Percentiles rank a stretch among this genome's conserved stretches.
Conservation (phyloP, 2,329 filamentous ascomycete genomes). For the Aspergillus tubingensis region DNA sequence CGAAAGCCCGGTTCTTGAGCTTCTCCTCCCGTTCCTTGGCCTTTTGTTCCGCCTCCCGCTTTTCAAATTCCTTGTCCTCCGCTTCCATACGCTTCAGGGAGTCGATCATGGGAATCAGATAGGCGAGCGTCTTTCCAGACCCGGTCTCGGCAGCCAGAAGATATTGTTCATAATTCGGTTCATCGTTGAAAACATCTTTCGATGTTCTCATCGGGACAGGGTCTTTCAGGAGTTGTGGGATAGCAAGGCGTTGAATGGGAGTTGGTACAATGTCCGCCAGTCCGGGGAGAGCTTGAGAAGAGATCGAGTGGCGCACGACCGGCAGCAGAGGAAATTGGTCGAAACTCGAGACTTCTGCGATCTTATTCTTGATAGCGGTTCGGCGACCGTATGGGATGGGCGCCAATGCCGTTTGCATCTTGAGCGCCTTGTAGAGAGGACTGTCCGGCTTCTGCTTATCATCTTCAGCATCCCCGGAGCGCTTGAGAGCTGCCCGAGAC, state of each 20-base stretch:
- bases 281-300: conserved; percentile 71
- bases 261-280: conserved; percentile 78
- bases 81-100: conserved; percentile 77
- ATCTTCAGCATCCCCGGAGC: conserved; percentile 38
- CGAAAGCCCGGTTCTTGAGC: conserved; percentile 60
- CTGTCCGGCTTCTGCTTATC: conserved; percentile 49
- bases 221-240: conserved; percentile 72
- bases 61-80: conserved; percentile 63
- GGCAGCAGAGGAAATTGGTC: conserved; percentile 77
- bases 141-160: conserved; percentile 94
- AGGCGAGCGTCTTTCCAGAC: conserved; percentile 94
- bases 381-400: conserved; percentile 74
- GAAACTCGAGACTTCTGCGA: conserved; percentile 73
- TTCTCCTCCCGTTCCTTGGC: conserved; percentile 56
- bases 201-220: conserved; percentile 44
- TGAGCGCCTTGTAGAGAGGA: conserved; percentile 74
- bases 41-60: conserved; percentile 52
- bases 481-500: conserved; percentile 47
- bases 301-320: conserved; percentile 68
- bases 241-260: conserved; percentile 84
- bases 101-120: conserved; percentile 81
- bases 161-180: conserved; percentile 63
- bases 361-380: conserved; percentile 60
- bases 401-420: conserved; percentile 84
- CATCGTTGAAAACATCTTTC: conserved; percentile 33